Conservation (phyloP, 176 grass and related monocot species). For the Lolium multiflorum region DNA sequence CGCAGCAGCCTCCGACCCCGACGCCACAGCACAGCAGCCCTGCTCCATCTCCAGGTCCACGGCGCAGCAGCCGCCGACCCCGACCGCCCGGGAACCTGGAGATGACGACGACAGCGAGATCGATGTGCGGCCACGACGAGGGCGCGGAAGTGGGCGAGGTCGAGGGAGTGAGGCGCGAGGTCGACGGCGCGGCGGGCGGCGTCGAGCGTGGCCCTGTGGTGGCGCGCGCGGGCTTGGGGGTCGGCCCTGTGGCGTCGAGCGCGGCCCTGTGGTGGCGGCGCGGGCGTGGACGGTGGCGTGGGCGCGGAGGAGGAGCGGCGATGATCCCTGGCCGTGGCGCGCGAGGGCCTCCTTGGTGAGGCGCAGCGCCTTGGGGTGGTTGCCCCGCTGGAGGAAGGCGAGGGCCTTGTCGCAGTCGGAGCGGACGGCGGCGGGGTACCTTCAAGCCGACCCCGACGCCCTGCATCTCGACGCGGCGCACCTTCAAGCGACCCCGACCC, state of each 20-base stretch:
- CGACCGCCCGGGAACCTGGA: no score
- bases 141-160: constrained; percentile 85
- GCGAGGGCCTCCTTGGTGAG: constrained; percentile 66
- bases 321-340: constrained; percentile 50
- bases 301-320: constrained; percentile 62
- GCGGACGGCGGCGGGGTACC: constrained; percentile 43
- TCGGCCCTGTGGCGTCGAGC: constrained; percentile 55
- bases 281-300: constrained; percentile 71
- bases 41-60: no score
- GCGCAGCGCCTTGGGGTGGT: constrained; percentile 64
- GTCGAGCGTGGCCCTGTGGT: constrained; percentile 57
- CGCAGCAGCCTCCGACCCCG: no score
- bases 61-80: no score
- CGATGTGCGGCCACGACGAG: constrained; percentile 40
- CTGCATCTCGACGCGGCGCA: no score
- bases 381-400: constrained; percentile 62
- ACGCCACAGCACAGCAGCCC: no score
- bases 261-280: constrained; percentile 24
- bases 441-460: no score
- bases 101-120: no score
- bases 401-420: constrained; percentile 71
- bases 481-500: no score
- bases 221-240: constrained; percentile 59
- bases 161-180: constrained; percentile 79
- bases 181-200: constrained; percentile 61